Evolutionary conservation across 805 yeast genomes (phyloP).

Genomic region (Pichia membranifaciens): DNA sequence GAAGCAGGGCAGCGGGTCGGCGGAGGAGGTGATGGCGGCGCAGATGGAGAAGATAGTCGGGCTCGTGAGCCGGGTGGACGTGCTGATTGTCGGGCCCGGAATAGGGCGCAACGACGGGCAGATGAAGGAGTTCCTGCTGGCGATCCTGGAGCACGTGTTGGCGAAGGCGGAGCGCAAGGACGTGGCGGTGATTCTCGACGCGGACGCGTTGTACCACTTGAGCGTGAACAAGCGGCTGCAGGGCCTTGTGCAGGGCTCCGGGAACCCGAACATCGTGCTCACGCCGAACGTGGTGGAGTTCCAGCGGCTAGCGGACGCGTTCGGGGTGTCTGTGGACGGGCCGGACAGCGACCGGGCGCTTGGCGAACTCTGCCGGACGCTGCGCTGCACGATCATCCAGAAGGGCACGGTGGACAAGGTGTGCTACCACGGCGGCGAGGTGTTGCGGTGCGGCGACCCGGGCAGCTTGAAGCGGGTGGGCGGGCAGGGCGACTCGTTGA

Average conservation of each 20-base stretch:
- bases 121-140: constrained; percentile 34
- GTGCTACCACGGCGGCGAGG: constrained; percentile 38
- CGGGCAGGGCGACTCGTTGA: constrained; percentile 93
- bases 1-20: neutral
- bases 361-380: constrained; percentile 37
- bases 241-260: constrained; percentile 30
- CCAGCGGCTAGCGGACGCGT: constrained; percentile 46
- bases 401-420: constrained; percentile 71
- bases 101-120: constrained; percentile 67
- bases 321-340: too few relatives aligned
- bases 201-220: constrained; percentile 75
- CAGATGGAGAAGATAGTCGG: constrained; percentile 46
- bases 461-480: constrained; percentile 85
- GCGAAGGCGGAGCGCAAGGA: constrained; percentile 47
- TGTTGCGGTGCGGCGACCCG: constrained; percentile 36
- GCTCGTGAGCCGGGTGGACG: constrained; percentile 65
- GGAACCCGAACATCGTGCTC: constrained; percentile 55
- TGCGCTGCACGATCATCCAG: constrained; percentile 58
- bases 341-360: too few relatives aligned
- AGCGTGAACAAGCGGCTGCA: constrained; percentile 47
- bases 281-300: constrained; percentile 93
- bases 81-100: constrained; percentile 89
- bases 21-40: constrained; percentile 31
- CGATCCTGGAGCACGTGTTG: constrained; percentile 15
- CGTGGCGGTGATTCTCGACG: constrained; percentile 79